A percentile compares a stretch with the other conserved stretches of the same genome.
phyloP scores from a whole-genome alignment of 1,284 basidiomycete genomes.

The Abortiporus biennis region DNA sequence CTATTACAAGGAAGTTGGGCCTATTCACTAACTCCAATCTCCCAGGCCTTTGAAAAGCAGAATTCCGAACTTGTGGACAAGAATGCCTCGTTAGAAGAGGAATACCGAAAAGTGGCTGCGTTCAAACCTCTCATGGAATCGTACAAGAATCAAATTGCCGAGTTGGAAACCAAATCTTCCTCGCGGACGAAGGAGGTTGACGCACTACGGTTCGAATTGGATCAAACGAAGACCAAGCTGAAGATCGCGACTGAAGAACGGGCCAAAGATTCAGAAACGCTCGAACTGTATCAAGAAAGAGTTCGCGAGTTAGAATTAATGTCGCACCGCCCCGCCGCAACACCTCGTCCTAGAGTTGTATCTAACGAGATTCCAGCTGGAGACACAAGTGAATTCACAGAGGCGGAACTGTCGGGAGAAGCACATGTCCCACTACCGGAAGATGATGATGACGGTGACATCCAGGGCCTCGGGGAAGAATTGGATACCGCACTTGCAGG shows the following conservation, averaged over 20 bases:
- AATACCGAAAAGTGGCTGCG: constrained; percentile 80
- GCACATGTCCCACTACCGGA: constrained; percentile 11
- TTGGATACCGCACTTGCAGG: constrained; percentile 81
- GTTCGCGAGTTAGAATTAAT: constrained; percentile 81
- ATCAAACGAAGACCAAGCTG: constrained; percentile 66
- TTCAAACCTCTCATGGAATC: constrained; percentile 91
- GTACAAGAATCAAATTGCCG: constrained; percentile 84
- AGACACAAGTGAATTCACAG: constrained; percentile 29
- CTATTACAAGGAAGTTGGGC: not conserved
- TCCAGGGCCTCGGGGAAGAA: constrained; percentile 72
- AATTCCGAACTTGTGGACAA: constrained; percentile 89
- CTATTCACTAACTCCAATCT: constrained; percentile 3
- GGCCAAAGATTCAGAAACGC: constrained; percentile 75
- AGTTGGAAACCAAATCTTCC: constrained; percentile 71
- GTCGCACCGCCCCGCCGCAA: constrained; percentile 40
- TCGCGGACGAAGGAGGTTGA: constrained; percentile 67
- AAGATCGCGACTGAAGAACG: constrained; percentile 67
- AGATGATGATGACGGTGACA: constrained; percentile 33
- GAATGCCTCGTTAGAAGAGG: constrained; percentile 87
- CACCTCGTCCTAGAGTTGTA: constrained; percentile 17
- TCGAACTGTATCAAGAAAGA: constrained; percentile 89
- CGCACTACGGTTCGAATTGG: constrained; percentile 68
- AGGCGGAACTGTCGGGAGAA: constrained; percentile 30
- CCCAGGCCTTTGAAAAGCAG: constrained; percentile 83
- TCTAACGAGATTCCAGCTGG: constrained; percentile 12